A percentile compares a stretch with the other conserved stretches of the same genome.
These are phyloP conservation scores for Mollisiaceae sp. DNA, from an alignment of 2,329 filamentous ascomycete genomes.

Conservation along the genomic window DNA sequence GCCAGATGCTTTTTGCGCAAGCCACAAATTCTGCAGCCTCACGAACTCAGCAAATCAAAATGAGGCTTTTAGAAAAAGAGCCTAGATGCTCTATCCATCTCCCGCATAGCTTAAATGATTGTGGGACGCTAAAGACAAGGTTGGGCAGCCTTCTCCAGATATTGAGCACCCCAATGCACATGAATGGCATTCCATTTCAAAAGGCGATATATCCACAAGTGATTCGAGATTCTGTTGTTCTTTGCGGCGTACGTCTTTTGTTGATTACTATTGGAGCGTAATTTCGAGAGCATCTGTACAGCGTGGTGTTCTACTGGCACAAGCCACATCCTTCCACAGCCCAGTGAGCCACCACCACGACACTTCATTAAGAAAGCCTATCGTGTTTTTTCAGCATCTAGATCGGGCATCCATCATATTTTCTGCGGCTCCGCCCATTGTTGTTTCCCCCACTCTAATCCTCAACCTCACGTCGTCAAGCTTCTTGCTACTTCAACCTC, in stretches of 20 bases:
- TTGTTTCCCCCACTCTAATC: background rate
- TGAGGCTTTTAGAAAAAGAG: background rate
- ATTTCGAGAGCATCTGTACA: background rate
- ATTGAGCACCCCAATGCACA: background rate
- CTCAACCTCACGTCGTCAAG: background rate
- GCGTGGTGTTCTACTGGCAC: background rate
- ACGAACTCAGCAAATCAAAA: background rate
- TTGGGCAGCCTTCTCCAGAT: background rate
- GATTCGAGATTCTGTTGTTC: background rate
- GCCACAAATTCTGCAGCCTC: slow-evolving; percentile 8
- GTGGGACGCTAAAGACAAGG: background rate
- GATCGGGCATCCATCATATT: background rate
- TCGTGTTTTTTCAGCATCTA: background rate
- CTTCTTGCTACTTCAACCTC: background rate
- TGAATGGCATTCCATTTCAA: background rate
- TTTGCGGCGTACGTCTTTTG: background rate
- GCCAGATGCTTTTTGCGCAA: background rate
- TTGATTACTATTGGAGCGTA: background rate
- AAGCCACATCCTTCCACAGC: background rate
- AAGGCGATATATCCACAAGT: background rate
- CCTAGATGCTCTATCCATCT: background rate
- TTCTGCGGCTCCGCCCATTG: background rate
- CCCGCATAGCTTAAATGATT: background rate
- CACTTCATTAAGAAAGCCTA: slow-evolving; percentile 4
- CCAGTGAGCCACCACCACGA: slow-evolving; percentile 3